Base-by-base conservation (phyloP, 2,329 filamentous ascomycete genomes). In the Aspergillus melleus region DNA sequence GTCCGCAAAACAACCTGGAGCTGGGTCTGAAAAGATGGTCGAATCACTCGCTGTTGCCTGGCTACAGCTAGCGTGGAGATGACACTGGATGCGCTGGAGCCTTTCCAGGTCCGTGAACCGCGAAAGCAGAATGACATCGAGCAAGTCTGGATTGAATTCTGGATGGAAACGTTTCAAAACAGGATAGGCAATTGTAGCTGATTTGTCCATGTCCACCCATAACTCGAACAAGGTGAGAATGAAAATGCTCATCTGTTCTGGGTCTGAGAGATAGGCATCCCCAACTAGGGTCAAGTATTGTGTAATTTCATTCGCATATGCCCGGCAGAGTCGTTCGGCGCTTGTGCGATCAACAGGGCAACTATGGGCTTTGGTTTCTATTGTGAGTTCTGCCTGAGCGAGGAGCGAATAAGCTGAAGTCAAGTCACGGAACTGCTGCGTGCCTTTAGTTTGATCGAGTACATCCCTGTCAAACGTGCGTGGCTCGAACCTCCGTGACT, bases 111-210 rank as follows among this genome's bases (percentile, higher is more conserved):
- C 81, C 1, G 66, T 47, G 1, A 73, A 62, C 0, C 69, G 72
- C 0, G 81, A 72, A 0, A 90, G 64, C 3, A 86, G 83, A 0
- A 90, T 74, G 2, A 80, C 74, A 65, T 89, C 80, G 1, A 90
- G 72, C 0, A 83, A 66, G 3, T 81, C 74, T 0, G 81, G 72
- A 0, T 70, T 62, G 51, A 90, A 83, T 0, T 77, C 74, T 0
- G 86, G 84, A 12, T 82, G 76, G 55, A 82, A 87, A 0, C 84
- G 72, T 0, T 52, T 30, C 0, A 90, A 71, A 0, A 88, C 68
- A 0, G 81, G 80, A 51, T 77, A 84, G 0, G 62, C 61, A 0
- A 49, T 11, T 0, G 77, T 71, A 0, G 82, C 81, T n/a, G 68
- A 70, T 11, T 74, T 65, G 61, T 90, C 88, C 69, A 89, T 79